Evolutionary conservation across 495 filamentous ascomycete genomes (phyloP).

Genomic region (Penicillium subrubescens): DNA sequence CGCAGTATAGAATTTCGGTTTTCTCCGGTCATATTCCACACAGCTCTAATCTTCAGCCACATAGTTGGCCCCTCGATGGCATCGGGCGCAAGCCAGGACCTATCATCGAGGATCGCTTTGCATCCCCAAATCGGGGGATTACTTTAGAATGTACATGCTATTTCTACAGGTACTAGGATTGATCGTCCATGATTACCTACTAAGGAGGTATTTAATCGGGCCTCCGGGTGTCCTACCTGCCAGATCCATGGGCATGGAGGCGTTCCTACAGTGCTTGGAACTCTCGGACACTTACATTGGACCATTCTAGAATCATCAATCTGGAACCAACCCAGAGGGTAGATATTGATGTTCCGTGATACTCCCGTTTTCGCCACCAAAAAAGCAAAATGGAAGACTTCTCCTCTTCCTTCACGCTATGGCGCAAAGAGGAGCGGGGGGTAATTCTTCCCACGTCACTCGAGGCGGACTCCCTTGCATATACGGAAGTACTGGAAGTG

Average conservation of each 20-base stretch:
- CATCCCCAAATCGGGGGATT: too few species aligned
- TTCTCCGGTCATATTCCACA: too few species aligned
- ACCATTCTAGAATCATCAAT: neutral
- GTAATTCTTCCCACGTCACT: neutral
- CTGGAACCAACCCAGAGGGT: neutral
- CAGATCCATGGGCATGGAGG: neutral
- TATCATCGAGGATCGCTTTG: too few species aligned
- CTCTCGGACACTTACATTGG: neutral
- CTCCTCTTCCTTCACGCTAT: neutral
- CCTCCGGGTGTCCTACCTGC: too few species aligned
- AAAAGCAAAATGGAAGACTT: neutral
- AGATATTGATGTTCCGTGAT: neutral
- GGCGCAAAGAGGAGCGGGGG: neutral
- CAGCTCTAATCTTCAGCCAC: too few species aligned
- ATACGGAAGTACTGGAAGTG: neutral
- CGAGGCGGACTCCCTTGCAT: neutral
- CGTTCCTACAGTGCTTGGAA: too few species aligned
- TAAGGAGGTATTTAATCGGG: neutral
- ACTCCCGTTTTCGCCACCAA: neutral
- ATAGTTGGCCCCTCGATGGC: too few species aligned
- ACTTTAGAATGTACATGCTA: too few species aligned
- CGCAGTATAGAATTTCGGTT: too few species aligned
- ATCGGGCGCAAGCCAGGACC: too few species aligned
- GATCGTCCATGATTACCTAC: neutral
- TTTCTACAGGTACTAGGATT: neutral